Evolutionary conservation across 176 grass and related monocot species (phyloP).

Genomic region (Aegilops umbellulata): DNA sequence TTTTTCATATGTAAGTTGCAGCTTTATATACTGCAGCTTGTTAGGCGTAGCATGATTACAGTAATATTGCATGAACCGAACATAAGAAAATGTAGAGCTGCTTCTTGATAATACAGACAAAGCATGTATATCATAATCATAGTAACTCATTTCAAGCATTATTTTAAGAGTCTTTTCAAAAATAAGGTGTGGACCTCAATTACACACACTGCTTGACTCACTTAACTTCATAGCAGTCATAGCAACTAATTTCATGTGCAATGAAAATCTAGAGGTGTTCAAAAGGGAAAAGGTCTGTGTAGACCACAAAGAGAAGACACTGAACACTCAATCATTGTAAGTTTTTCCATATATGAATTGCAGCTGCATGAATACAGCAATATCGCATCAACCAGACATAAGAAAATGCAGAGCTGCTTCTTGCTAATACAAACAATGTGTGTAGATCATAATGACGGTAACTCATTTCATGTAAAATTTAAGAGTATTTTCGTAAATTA

Average conservation of each 20-base stretch:
- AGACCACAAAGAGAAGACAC: neutral
- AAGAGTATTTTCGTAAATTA: no score
- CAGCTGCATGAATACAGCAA: no score
- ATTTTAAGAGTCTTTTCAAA: neutral
- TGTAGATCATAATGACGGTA: no score
- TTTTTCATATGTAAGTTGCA: neutral
- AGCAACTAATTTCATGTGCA: slow-evolving; percentile 15
- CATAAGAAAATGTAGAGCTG: neutral
- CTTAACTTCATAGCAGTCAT: neutral
- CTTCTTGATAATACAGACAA: neutral
- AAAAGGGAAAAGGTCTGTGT: neutral
- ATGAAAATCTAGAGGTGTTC: neutral
- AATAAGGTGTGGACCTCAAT: neutral
- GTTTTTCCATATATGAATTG: no score
- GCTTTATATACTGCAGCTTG: no score
- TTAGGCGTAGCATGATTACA: neutral
- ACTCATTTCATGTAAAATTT: no score
- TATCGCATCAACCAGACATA: no score
- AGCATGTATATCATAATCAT: neutral
- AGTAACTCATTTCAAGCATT: neutral
- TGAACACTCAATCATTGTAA: no score
- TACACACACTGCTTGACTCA: neutral
- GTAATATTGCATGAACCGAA: neutral
- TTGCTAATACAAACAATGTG: no score
- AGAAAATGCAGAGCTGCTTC: no score